A percentile compares a stretch with the other conserved stretches of the same genome.
Conservation (phyloP, 345 rosid species). For the Fremontodendron californicum region DNA sequence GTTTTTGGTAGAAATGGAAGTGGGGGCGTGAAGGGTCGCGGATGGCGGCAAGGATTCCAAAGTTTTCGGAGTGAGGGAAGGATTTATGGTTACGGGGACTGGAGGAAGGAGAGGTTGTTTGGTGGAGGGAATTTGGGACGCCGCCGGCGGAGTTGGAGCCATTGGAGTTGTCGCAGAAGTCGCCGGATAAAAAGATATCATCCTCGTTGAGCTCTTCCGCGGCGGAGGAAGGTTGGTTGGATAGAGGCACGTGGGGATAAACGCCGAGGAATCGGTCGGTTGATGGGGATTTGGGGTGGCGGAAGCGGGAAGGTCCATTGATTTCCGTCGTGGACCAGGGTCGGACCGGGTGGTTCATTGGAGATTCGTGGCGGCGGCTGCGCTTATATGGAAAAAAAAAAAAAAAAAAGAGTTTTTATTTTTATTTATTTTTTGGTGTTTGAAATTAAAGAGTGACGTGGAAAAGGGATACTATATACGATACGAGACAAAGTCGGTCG, state of each 20-base stretch:
- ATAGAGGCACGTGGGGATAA: constrained; percentile 17
- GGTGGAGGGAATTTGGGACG: constrained; percentile 11
- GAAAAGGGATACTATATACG: background rate
- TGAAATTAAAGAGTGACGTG: constrained; percentile 10
- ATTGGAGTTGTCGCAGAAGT: constrained; percentile 32
- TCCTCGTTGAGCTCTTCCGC: constrained; percentile 63
- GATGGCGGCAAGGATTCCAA: constrained; percentile 78
- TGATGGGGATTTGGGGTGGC: constrained; percentile 25
- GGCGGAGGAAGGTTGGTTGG: constrained; percentile 24
- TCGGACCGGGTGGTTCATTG: background rate
- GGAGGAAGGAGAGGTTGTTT: constrained; percentile 12
- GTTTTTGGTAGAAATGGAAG: constrained; percentile 53
- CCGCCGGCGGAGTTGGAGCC: background rate
- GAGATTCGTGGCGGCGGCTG: background rate
- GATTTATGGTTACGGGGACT: constrained; percentile 22
- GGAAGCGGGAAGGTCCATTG: constrained; percentile 30
- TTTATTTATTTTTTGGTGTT: background rate
- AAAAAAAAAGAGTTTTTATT: background rate
- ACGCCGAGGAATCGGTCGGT: constrained; percentile 39
- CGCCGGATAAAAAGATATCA: constrained; percentile 55
- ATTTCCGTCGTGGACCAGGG: constrained; percentile 31
- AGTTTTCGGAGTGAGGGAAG: constrained; percentile 43
- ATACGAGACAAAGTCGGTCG: background rate
- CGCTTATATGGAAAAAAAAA: background rate
- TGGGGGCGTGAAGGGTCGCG: constrained; percentile 40